phyloP scores from a whole-genome alignment of 1,139 yeast genomes.

The Pneumocystis sp. region DNA sequence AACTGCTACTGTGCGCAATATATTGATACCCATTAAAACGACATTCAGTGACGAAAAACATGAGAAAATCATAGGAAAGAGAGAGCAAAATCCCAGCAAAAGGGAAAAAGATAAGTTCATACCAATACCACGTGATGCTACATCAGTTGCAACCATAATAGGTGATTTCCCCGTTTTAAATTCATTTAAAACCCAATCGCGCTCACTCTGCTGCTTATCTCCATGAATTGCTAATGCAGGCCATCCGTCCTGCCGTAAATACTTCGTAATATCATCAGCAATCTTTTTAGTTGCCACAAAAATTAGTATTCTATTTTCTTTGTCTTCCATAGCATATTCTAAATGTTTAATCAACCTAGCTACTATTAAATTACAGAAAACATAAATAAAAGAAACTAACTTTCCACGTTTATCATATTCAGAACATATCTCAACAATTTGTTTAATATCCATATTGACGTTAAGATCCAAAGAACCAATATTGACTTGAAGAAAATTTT shows the following conservation, averaged over 20 bases:
- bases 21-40: not conserved
- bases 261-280: slow-evolving; percentile 88
- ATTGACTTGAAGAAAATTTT: slow-evolving; percentile 90
- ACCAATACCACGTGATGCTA: slow-evolving; percentile 99
- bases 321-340: slow-evolving; percentile 67
- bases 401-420: slow-evolving; percentile 85
- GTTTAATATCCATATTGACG: slow-evolving; percentile 93
- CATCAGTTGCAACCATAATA: slow-evolving; percentile 98
- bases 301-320: slow-evolving; percentile 62
- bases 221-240: slow-evolving; percentile 98
- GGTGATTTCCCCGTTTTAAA: slow-evolving; percentile 87
- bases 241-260: slow-evolving; percentile 94
- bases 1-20: not conserved
- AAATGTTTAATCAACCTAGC: slow-evolving; percentile 61
- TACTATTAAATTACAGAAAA: not conserved
- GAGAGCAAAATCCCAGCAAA: slow-evolving; percentile 5
- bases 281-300: slow-evolving; percentile 94
- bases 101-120: slow-evolving; percentile 32
- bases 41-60: not conserved
- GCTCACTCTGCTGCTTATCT: slow-evolving; percentile 93
- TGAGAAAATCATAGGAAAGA: slow-evolving; percentile 1
- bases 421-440: slow-evolving; percentile 76
- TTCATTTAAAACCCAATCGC: slow-evolving; percentile 95
- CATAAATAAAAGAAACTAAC: not conserved
- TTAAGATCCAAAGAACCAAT: slow-evolving; percentile 90